Base-by-base conservation (phyloP, 1,139 yeast genomes). In the Sugiyamaella novakii region DNA sequence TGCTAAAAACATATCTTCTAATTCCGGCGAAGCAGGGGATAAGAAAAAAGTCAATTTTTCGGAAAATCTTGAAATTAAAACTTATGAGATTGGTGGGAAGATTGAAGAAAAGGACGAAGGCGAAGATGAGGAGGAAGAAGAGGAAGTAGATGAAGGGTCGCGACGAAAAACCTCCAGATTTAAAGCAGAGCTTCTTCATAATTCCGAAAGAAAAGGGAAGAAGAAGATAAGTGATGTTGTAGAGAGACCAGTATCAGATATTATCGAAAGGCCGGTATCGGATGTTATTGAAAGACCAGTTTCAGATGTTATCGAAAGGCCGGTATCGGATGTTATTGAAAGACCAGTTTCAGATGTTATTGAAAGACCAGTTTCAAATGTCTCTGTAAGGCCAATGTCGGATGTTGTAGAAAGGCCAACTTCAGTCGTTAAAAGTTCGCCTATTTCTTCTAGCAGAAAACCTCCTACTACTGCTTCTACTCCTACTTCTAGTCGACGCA, bases 31-130 rank as follows among this genome's bases (percentile, higher is more conserved):
- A 19, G 10, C 34, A 5, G 24, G 31, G 28, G 39, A 55, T 50
- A 46, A 52, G 55, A 58, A 64, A 49, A 47, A 51, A 35, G 68
- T 67, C 19, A 44, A 64, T 43, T 66, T 69, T 53, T 52, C 71
- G 28, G 59, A 67, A 39, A 51, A 62, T 38, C 58, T 69, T 6
- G 65, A 66, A n/a, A 65, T 70, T 21, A 62, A 66, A 36, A 63
- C 63, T 28, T 69, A 69, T 50, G 59, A 59, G 19, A 59, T 59
- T 34, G 40, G 37, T 5, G 51, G 18, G 22, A 25, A 48, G 29
- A 27, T 46, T 22, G 47, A 29, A 17, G 35, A 53, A 34, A 18
- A 35, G 14, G 40, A 51, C 15, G 21, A 35, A 11, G 36, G 43
- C 31, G 36, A 42, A 22, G 41, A 38, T 24, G 45, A 49, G 12